These are phyloP conservation scores for Brasilioporus rufonigricans DNA, from an alignment of 768 basidiomycete genomes.

Conservation along the genomic window DNA sequence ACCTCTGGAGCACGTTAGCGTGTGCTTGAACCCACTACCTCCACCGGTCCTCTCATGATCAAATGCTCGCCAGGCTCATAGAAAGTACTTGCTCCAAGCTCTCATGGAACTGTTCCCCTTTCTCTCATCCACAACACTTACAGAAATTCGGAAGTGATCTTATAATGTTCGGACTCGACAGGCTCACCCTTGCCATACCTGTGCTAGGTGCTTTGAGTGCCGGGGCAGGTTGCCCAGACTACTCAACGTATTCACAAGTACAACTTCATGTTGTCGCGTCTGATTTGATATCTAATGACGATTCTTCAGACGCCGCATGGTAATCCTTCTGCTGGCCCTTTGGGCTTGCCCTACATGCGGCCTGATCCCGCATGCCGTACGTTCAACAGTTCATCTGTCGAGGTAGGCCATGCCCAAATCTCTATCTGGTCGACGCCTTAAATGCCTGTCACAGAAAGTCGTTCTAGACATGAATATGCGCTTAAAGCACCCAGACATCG, in stretches of 20 bases:
- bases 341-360: slow-evolving; percentile 71
- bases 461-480: slow-evolving; percentile 70
- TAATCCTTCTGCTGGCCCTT: slow-evolving; percentile 53
- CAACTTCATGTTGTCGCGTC: slow-evolving; percentile 1
- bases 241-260: slow-evolving; percentile 57
- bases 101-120: slow-evolving; percentile 2
- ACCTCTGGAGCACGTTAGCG: too few relatives aligned
- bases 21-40: not conserved
- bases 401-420: slow-evolving; percentile 41
- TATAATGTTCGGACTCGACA: slow-evolving; percentile 25
- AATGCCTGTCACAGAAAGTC: slow-evolving; percentile 48
- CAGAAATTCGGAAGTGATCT: slow-evolving; percentile 6
- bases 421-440: not conserved
- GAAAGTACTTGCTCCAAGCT: slow-evolving; percentile 1
- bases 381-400: slow-evolving; percentile 72
- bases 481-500: slow-evolving; percentile 74
- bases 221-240: slow-evolving; percentile 54
- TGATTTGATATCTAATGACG: not conserved
- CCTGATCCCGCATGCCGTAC: slow-evolving; percentile 68
- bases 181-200: slow-evolving; percentile 20
- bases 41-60: not conserved
- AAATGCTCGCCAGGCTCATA: slow-evolving; percentile 9
- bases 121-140: slow-evolving; percentile 1
- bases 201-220: slow-evolving; percentile 21
- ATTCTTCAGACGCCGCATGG: slow-evolving; percentile 54